Evolutionary conservation across 371 early-diverging fungal genomes (phyloP).

Genomic region (Actinomucor elegans): DNA sequence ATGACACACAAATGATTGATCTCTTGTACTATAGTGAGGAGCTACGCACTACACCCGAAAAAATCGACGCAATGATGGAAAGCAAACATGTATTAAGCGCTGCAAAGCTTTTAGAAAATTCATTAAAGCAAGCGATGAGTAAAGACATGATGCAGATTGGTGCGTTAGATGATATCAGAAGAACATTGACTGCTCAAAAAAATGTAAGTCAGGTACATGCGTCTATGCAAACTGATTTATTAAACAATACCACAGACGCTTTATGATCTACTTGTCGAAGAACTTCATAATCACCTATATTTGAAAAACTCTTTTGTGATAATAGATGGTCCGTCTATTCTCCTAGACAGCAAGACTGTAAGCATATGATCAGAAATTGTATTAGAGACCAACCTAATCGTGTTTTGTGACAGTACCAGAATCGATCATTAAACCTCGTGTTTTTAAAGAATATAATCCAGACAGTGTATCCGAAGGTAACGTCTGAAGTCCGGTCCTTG

Average conservation of each 20-base stretch:
- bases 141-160: slow-evolving; percentile 83
- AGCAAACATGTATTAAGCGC: slow-evolving; percentile 85
- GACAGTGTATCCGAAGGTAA: neutral
- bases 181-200: slow-evolving; percentile 70
- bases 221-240: neutral
- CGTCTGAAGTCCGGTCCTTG: too few species aligned
- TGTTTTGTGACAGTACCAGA: slow-evolving; percentile 59
- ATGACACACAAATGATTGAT: too few species aligned
- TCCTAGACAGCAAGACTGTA: slow-evolving; percentile 60
- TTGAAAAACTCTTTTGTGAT: slow-evolving; percentile 76
- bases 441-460: slow-evolving; percentile 16
- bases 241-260: slow-evolving; percentile 46
- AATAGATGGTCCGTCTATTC: slow-evolving; percentile 62
- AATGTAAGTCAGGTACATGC: slow-evolving; percentile 40
- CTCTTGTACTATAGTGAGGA: slow-evolving; percentile 84
- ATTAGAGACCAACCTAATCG: too few species aligned
- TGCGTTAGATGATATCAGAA: slow-evolving; percentile 76
- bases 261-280: slow-evolving; percentile 83
- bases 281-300: slow-evolving; percentile 92
- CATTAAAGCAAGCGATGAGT: slow-evolving; percentile 67
- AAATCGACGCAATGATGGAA: slow-evolving; percentile 69
- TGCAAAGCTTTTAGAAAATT: slow-evolving; percentile 66
- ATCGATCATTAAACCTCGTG: slow-evolving; percentile 34
- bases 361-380: too few species aligned
- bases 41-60: slow-evolving; percentile 75